phyloP scores from a whole-genome alignment of 768 basidiomycete genomes.

The Stropharia rugosoannulata region DNA sequence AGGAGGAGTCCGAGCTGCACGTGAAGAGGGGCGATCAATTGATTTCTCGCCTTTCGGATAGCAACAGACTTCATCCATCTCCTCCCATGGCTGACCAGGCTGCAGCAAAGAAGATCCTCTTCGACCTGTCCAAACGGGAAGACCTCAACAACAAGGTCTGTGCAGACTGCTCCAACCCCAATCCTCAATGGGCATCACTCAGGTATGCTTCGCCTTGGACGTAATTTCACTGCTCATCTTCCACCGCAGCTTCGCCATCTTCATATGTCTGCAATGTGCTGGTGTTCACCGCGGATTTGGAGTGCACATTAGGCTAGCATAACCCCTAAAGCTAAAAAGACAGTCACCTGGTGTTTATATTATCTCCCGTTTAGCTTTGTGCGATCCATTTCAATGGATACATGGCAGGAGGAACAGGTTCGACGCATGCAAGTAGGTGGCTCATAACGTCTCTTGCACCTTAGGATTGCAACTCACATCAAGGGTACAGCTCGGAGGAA shows the following conservation, averaged over 20 bases:
- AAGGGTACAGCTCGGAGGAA: conserved; percentile 74
- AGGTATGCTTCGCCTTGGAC: conserved; percentile 41
- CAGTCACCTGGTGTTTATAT: conserved; percentile 17
- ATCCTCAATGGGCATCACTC: conserved; percentile 93
- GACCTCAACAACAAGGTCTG: conserved; percentile 77
- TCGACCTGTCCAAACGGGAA: conserved; percentile 71
- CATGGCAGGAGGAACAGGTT: conserved; percentile 90
- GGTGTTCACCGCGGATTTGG: conserved; percentile 88
- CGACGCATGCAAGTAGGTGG: conserved; percentile 80
- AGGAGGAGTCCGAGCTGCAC: too few species aligned
- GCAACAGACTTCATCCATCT: neutral
- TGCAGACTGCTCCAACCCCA: conserved; percentile 83
- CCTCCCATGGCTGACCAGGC: conserved; percentile 55
- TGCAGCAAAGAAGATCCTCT: conserved; percentile 67
- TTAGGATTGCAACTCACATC: neutral
- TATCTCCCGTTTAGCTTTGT: conserved; percentile 63
- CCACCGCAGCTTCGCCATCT: conserved; percentile 69
- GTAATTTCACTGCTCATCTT: conserved; percentile 10
- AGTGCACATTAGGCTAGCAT: conserved; percentile 79
- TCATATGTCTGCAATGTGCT: conserved; percentile 89
- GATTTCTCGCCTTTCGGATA: conserved; percentile 4
- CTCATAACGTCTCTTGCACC: neutral
- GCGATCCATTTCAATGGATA: conserved; percentile 94
- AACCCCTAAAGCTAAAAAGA: conserved; percentile 10
- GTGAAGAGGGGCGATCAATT: too few species aligned